Evolutionary conservation across 176 grass and related monocot genomes (phyloP), one percentile per base, ranked within the genome.

Genomic region (Triticum urartu): DNA sequence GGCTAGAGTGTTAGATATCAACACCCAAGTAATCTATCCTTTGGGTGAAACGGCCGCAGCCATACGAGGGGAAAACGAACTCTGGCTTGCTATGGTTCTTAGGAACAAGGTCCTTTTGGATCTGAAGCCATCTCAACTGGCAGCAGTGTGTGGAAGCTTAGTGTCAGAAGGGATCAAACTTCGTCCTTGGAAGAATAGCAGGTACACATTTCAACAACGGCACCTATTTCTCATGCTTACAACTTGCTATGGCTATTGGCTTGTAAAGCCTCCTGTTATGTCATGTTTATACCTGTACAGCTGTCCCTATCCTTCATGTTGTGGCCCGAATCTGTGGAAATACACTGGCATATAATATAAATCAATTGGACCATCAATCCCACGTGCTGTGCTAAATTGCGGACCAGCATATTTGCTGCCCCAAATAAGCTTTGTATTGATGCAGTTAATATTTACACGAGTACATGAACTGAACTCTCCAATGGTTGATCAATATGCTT

Each of bases 131-230:
- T 82, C 97, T 91, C 90, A 98, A 80, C 85, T 98, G 72, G 92
- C 97, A 67, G 97, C 97, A 64, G 87, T 98, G 13, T 98, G 94
- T 87, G 97, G 97, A 92, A 95, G 97, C 92, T 86, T 98, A 86
- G 97, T 98, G 28, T 96, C 97, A 56, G 97, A 95, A 92, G 97
- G 94, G 77, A 98, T 98, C 81, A 98, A 98, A 84, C 74, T 98
- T 87, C 92, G 97, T 43, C 97, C 97, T 82, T 91, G 84, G 90
- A 98, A 98, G 92, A 94, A 56, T 71, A 91, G 81, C 79, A 98
- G 84, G 97, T 98, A 80, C 63, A 42, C 71, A 77, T 77, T 58
- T 79, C 26, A 86, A 69, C 61, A 69, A 56, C 22, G 18, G 7
- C 3, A 75, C 7, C 39, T 68, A 14, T 84, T 80, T 75, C 54